Evolutionary conservation across 2,329 filamentous ascomycete genomes (phyloP).

Genomic region (Fusarium euwallaceae): DNA sequence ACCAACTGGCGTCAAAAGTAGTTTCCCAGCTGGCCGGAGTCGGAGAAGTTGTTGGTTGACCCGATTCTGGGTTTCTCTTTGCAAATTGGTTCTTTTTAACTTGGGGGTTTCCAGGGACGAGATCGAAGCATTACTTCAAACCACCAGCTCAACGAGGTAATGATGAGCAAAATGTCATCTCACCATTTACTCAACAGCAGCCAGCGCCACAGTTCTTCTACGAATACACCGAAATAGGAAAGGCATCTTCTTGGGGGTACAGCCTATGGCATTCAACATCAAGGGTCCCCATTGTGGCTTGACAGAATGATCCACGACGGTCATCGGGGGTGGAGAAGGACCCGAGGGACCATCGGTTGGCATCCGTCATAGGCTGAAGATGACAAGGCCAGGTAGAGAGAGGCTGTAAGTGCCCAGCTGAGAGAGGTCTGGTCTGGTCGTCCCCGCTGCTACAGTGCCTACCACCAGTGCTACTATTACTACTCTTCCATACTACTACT

Average conservation of each 20-base stretch:
- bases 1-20: neutral
- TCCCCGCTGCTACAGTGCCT: neutral
- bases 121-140: neutral
- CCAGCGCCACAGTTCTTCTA: neutral
- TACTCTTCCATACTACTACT: neutral
- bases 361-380: neutral
- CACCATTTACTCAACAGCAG: neutral
- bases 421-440: neutral
- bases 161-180: neutral
- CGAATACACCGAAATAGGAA: neutral
- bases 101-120: neutral
- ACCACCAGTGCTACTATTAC: neutral
- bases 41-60: neutral
- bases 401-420: neutral
- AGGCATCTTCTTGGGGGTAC: neutral
- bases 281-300: constrained; percentile 1
- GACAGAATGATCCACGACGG: neutral
- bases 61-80: neutral
- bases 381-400: neutral
- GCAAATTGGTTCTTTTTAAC: constrained; percentile 3
- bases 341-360: neutral
- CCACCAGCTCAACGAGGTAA: neutral
- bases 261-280: neutral
- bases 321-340: neutral
- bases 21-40: constrained; percentile 1